Percentiles rank a stretch among this genome's conserved stretches.
phyloP scores from a whole-genome alignment of 352 stramenopile genomes.

The Thraustotheca clavata region DNA sequence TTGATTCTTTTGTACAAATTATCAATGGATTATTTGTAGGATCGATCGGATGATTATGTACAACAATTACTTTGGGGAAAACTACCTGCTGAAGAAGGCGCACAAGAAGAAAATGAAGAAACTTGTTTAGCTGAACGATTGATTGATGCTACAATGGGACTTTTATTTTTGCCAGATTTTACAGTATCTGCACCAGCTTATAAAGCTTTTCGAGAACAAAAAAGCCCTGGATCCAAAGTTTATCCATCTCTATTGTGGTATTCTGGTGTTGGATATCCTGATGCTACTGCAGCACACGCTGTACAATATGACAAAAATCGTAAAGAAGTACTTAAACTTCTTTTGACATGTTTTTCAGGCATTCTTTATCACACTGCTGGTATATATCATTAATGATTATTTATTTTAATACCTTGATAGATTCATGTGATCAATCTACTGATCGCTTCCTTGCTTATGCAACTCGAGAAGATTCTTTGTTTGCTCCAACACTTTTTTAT shows the following conservation, averaged over 20 bases:
- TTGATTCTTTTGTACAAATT: background rate
- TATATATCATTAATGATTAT: constrained; percentile 20
- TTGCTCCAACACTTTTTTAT: constrained; percentile 93
- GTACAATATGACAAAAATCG: constrained; percentile 89
- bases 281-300: constrained; percentile 60
- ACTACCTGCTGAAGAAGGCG: constrained; percentile 31
- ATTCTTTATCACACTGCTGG: constrained; percentile 92
- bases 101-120: constrained; percentile 19
- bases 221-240: constrained; percentile 30
- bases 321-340: constrained; percentile 91
- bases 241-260: constrained; percentile 78
- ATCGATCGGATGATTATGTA: constrained; percentile 58
- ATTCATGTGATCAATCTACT: constrained; percentile 85
- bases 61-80: constrained; percentile 65
- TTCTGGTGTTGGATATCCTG: constrained; percentile 66
- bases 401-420: constrained; percentile 7
- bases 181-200: constrained; percentile 35
- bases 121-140: constrained; percentile 62
- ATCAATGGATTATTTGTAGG: background rate
- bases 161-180: constrained; percentile 81
- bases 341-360: constrained; percentile 93
- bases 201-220: constrained; percentile 20
- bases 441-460: constrained; percentile 89
- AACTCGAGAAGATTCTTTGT: constrained; percentile 84
- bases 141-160: constrained; percentile 77